Conservation (phyloP, 257 asterid genomes). For the Solanum dulcamara region DNA sequence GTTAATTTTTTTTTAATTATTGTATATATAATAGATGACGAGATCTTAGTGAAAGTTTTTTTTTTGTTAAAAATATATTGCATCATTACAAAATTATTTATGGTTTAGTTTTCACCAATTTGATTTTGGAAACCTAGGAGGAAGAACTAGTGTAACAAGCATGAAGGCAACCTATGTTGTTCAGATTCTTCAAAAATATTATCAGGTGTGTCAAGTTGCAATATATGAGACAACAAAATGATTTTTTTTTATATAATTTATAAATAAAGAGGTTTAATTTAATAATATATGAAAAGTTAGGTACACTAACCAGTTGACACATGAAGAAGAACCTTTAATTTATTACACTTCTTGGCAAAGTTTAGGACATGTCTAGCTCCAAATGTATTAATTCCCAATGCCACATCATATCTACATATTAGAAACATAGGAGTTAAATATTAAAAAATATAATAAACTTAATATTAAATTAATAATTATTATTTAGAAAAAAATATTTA, state of each 20-base stretch:
- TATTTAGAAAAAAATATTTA: not conserved
- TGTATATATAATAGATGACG: not conserved
- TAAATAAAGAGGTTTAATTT: not conserved
- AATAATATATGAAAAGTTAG: not conserved
- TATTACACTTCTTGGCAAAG: constrained; percentile 40
- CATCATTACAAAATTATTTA: not conserved
- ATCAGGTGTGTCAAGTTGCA: not conserved
- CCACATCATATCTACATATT: constrained; percentile 54
- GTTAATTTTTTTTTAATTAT: no score
- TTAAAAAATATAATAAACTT: not conserved
- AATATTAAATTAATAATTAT: not conserved
- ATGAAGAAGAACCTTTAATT: constrained; percentile 46
- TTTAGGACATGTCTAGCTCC: constrained; percentile 55
- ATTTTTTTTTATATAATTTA: not conserved
- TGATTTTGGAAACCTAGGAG: not conserved
- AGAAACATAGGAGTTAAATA: not conserved
- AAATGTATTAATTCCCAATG: constrained; percentile 49
- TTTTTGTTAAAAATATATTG: not conserved
- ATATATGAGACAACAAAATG: not conserved
- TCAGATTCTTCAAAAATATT: not conserved
- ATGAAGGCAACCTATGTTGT: not conserved
- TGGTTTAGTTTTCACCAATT: not conserved
- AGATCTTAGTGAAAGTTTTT: accelerated
- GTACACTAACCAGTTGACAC: constrained; percentile 66
- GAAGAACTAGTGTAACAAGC: not conserved